Conservation (phyloP, 108 stramenopile species). For the Nannochloropsis salina region DNA sequence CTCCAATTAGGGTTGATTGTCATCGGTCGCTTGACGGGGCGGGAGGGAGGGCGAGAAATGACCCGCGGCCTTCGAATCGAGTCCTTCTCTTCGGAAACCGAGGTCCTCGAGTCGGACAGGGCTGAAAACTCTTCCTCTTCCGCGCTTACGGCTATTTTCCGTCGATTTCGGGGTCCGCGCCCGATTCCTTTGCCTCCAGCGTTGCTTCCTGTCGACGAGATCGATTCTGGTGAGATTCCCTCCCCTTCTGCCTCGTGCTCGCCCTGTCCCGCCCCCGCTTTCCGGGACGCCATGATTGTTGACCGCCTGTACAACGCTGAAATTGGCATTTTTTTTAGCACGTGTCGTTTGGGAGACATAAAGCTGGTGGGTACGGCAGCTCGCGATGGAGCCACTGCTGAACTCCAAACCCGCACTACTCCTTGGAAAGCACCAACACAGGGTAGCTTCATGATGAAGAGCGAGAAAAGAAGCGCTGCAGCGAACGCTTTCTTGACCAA, state of each 20-base stretch:
- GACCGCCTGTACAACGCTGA: background rate
- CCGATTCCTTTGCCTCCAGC: background rate
- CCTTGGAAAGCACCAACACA: background rate
- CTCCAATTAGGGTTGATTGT: background rate
- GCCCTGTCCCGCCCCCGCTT: background rate
- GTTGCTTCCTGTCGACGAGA: constrained; percentile 2
- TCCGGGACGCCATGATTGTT: background rate
- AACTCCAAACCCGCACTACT: background rate
- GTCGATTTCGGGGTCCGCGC: background rate
- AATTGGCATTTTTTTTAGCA: background rate
- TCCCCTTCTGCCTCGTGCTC: background rate
- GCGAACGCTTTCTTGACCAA: background rate
- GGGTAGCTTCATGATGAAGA: background rate
- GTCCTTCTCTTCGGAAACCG: background rate
- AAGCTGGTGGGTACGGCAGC: background rate
- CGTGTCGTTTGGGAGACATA: background rate
- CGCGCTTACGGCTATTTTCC: background rate
- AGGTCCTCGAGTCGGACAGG: background rate
- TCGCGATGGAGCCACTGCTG: background rate
- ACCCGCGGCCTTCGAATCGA: background rate
- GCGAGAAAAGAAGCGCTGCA: background rate
- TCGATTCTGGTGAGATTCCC: background rate
- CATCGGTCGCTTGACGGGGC: background rate
- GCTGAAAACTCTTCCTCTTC: constrained; percentile 6
- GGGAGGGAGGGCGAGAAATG: background rate